Evolutionary conservation across 495 filamentous ascomycete genomes (phyloP).

Genomic region (Neurospora tetraspora): DNA sequence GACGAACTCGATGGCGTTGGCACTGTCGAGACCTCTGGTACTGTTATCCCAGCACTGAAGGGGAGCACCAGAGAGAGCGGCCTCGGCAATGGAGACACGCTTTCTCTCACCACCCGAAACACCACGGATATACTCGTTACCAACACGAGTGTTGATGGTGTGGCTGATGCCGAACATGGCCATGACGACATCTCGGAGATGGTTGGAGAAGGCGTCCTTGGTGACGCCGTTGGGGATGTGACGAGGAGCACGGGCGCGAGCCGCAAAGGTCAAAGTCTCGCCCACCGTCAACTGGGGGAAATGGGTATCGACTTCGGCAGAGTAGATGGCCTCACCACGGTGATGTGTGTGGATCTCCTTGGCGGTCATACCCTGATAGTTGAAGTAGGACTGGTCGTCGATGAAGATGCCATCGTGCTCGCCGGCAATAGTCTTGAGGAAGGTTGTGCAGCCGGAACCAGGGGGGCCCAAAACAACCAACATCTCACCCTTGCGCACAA

Average conservation of each 20-base stretch:
- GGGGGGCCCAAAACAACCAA: constrained; percentile 68
- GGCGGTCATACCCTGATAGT: constrained; percentile 59
- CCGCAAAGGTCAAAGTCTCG: constrained; percentile 72
- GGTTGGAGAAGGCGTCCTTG: constrained; percentile 47
- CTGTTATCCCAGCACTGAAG: constrained; percentile 83
- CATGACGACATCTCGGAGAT: constrained; percentile 69
- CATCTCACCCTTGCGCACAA: constrained; percentile 74
- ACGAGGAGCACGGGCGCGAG: constrained; percentile 53
- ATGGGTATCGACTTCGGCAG: constrained; percentile 70
- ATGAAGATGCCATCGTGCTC: constrained; percentile 65
- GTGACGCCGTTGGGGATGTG: constrained; percentile 51
- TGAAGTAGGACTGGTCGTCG: constrained; percentile 54
- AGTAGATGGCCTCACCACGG: constrained; percentile 73
- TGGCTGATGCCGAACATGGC: constrained; percentile 68
- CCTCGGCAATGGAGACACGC: constrained; percentile 73
- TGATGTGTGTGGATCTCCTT: constrained; percentile 58
- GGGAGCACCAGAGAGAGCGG: constrained; percentile 51
- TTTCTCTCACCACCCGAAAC: constrained; percentile 78
- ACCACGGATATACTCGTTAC: constrained; percentile 71
- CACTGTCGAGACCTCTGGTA: constrained; percentile 70
- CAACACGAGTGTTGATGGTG: constrained; percentile 66
- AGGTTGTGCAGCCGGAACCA: constrained; percentile 68
- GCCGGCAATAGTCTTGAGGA: constrained; percentile 70
- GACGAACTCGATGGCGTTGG: constrained; percentile 74
- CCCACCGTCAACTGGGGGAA: constrained; percentile 76